Base-by-base conservation (phyloP, 1,284 basidiomycete species). In the Cerrena zonata region DNA sequence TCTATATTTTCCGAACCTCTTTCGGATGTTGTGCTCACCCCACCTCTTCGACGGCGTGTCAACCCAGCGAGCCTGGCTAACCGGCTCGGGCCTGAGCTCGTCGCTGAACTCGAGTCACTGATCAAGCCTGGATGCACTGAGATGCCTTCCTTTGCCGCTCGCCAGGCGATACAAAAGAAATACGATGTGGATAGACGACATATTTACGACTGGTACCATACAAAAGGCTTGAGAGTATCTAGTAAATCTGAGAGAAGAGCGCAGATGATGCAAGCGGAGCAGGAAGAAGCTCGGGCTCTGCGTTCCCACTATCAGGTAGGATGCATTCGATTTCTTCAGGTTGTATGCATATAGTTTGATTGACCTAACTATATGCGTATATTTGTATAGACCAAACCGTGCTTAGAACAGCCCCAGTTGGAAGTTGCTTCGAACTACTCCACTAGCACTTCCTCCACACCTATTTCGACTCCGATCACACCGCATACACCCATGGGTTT, bases 171-270 rank as follows among this genome's bases (percentile, higher is more conserved):
- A 26, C 85, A 87, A 63, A 74, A 78, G 59, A 76, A 79, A 46
- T 84, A 82, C 62, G 73, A 71, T 52, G 80, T 85, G 50, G 84
- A 87, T 61, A 72, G 85, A 55, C 70, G 85, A 56, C 84, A 86
- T 56, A 79, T 87, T 56, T 87, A 87, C 60, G 85, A 87, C 62
- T 87, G 86, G 64, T 86, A 85, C 65, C 85, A 86, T 62, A 66
- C 64, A 57, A 63, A 66, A 75, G 84, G 84, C 34, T 65, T 87
- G 45, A 76, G 84, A 26, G 83, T 84, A 30, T 77, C 81, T 13
- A 82, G 47, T 52, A 52, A 60, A 54, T 54, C 56, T 26, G 44
- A 45, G 27, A 42, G 24, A 5, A 23, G 23, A 19, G 13, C 23
- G 3, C 19, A 5, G 4, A 15, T 19, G 3, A 23, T 23, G 23